Evolutionary conservation across 1,139 yeast genomes (phyloP).

Genomic region (Saccharomyces hybrid): DNA sequence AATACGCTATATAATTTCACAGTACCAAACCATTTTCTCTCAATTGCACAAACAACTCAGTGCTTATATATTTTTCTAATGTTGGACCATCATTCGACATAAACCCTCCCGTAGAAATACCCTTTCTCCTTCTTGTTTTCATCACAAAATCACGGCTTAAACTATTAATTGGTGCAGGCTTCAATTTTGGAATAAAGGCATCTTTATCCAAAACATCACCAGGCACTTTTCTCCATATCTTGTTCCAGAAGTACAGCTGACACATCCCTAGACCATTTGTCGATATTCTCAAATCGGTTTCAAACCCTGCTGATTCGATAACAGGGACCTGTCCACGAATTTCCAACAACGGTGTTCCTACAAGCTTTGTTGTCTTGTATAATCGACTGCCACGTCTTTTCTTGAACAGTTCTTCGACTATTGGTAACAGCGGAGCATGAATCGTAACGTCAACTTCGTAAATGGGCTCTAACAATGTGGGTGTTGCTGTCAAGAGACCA

Average conservation of each 20-base stretch:
- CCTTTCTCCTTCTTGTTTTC: conserved; percentile 85
- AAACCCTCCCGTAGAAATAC: conserved; percentile 51
- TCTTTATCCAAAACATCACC: conserved; percentile 82
- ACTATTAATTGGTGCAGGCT: conserved; percentile 62
- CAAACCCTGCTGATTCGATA: conserved; percentile 84
- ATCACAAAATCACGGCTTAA: conserved; percentile 82
- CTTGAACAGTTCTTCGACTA: conserved; percentile 45
- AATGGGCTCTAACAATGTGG: conserved; percentile 76
- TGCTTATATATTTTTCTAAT: conserved; percentile 61
- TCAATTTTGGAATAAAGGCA: conserved; percentile 56
- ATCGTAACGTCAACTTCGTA: conserved; percentile 58
- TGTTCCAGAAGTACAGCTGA: conserved; percentile 49
- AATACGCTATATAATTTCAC: not conserved
- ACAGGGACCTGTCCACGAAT: conserved; percentile 71
- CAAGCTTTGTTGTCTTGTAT: conserved; percentile 45
- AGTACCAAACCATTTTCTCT: conserved; percentile 39
- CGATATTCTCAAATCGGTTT: conserved; percentile 70
- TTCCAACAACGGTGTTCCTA: conserved; percentile 64
- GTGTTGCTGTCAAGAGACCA: conserved; percentile 70
- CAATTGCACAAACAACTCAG: conserved; percentile 47
- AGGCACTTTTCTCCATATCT: conserved; percentile 67
- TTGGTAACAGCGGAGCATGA: conserved; percentile 39
- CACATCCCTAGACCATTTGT: conserved; percentile 76
- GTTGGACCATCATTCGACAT: conserved; percentile 67
- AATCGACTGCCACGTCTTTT: conserved; percentile 62